These are phyloP conservation scores for Flaveria bidentis DNA, from an alignment of 129 eudicot species.

Conservation along the genomic window DNA sequence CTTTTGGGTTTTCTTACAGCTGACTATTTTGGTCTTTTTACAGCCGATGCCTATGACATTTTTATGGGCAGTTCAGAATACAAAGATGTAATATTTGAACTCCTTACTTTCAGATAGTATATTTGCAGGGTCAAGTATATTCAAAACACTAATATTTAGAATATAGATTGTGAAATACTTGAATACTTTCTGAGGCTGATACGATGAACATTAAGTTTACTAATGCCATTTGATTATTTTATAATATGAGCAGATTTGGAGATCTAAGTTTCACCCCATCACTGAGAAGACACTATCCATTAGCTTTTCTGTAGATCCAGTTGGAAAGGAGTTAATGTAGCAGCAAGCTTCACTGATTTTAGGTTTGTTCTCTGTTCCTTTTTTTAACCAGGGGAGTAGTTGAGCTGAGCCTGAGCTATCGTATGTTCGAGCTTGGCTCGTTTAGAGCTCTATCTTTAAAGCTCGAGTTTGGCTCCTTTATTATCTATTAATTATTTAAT, in stretches of 20 bases:
- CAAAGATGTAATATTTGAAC: conserved; percentile 50
- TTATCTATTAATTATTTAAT: too few species aligned
- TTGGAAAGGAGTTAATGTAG: conserved; percentile 90
- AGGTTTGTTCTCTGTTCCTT: conserved; percentile 38
- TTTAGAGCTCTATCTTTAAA: too few species aligned
- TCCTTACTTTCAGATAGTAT: conserved; percentile 5
- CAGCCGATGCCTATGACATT: conserved; percentile 86
- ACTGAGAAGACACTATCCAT: conserved; percentile 49
- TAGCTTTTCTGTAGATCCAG: conserved; percentile 78
- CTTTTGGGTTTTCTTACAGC: background rate
- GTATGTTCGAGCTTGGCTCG: too few species aligned
- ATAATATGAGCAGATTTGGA: conserved; percentile 68
- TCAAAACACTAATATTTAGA: conserved; percentile 5
- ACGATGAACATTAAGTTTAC: conserved; percentile 1
- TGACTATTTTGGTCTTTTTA: conserved; percentile 30
- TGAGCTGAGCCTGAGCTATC: too few species aligned
- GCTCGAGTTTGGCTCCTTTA: too few species aligned
- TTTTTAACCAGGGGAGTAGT: background rate
- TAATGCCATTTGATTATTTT: conserved; percentile 15
- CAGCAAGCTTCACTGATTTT: conserved; percentile 28
- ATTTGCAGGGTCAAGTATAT: background rate
- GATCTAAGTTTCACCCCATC: conserved; percentile 64
- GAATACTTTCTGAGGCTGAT: conserved; percentile 3
- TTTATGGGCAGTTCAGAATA: conserved; percentile 82
- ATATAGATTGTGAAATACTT: background rate